A percentile compares a stretch with the other conserved stretches of the same genome.
phyloP scores from a whole-genome alignment of 257 asterid genomes.

The Misopates orontium region DNA sequence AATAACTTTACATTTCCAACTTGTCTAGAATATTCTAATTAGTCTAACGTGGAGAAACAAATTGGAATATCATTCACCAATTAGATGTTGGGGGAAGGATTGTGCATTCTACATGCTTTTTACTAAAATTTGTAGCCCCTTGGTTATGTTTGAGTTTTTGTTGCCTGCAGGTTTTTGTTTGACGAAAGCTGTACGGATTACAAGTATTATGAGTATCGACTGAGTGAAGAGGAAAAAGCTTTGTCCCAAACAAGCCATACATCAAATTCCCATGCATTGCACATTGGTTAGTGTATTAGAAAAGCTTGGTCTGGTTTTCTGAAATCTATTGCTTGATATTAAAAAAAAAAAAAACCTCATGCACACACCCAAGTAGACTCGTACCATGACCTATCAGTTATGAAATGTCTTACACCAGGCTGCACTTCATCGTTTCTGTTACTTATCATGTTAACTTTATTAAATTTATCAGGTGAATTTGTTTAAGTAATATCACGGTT shows the following conservation, averaged over 20 bases:
- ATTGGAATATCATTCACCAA: not conserved
- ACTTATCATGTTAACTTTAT: too few relatives aligned
- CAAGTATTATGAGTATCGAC: slow-evolving; percentile 79
- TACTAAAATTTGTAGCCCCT: not conserved
- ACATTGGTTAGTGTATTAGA: slow-evolving; percentile 50
- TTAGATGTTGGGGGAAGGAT: slow-evolving; percentile 1
- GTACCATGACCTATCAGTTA: too few relatives aligned
- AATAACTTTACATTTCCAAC: too few relatives aligned
- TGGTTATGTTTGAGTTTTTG: slow-evolving; percentile 21
- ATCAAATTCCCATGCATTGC: slow-evolving; percentile 50
- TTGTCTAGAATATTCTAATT: not conserved
- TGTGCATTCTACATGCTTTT: not conserved
- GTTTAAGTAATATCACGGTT: too few relatives aligned
- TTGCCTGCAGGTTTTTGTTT: slow-evolving; percentile 64
- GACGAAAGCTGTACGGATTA: slow-evolving; percentile 76
- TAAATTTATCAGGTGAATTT: too few relatives aligned
- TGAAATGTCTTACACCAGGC: too few relatives aligned
- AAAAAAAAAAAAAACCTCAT: too few relatives aligned
- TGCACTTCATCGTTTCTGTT: too few relatives aligned
- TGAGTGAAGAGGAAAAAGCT: slow-evolving; percentile 70
- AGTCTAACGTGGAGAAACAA: not conserved
- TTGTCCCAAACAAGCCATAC: slow-evolving; percentile 54
- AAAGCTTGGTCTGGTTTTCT: too few relatives aligned
- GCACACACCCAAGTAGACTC: too few relatives aligned
- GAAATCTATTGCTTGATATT: too few relatives aligned